These are phyloP conservation scores for Firmiana major DNA, from an alignment of 345 rosid species.

Conservation along the genomic window DNA sequence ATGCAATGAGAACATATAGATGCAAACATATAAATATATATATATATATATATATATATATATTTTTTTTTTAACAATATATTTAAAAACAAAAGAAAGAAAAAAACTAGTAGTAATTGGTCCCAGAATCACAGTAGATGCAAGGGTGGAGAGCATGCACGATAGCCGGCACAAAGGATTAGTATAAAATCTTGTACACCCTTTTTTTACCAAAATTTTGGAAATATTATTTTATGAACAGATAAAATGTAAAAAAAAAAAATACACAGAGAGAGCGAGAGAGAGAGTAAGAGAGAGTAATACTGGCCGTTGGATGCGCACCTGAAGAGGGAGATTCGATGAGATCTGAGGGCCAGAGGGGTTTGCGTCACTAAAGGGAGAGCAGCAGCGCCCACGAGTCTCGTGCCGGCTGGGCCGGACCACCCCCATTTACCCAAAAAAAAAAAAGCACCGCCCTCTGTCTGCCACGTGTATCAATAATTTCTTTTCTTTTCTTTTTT, in stretches of 20 bases:
- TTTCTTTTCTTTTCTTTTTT: neutral
- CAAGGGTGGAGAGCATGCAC: slow-evolving; percentile 9
- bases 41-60: too few species aligned
- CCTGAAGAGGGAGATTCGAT: neutral
- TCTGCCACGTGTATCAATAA: slow-evolving; percentile 25
- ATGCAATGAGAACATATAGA: too few species aligned
- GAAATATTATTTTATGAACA: neutral
- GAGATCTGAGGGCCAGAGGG: slow-evolving; percentile 1
- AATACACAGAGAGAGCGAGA: too few species aligned
- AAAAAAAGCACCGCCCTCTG: neutral
- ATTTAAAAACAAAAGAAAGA: neutral
- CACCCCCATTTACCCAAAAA: neutral
- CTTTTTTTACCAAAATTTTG: neutral
- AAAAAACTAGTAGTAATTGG: neutral
- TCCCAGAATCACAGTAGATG: neutral
- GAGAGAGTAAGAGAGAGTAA: too few species aligned
- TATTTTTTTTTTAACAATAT: too few species aligned
- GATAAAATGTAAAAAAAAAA: too few species aligned
- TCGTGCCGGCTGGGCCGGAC: slow-evolving; percentile 36
- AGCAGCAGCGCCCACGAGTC: slow-evolving; percentile 24
- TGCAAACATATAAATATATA: too few species aligned
- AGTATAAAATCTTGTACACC: neutral
- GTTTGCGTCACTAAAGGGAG: slow-evolving; percentile 18
- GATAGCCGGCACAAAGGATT: neutral
- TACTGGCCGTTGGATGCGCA: neutral